Base-by-base conservation (phyloP, 2,329 filamentous ascomycete species). In the Venturia carpophila region DNA sequence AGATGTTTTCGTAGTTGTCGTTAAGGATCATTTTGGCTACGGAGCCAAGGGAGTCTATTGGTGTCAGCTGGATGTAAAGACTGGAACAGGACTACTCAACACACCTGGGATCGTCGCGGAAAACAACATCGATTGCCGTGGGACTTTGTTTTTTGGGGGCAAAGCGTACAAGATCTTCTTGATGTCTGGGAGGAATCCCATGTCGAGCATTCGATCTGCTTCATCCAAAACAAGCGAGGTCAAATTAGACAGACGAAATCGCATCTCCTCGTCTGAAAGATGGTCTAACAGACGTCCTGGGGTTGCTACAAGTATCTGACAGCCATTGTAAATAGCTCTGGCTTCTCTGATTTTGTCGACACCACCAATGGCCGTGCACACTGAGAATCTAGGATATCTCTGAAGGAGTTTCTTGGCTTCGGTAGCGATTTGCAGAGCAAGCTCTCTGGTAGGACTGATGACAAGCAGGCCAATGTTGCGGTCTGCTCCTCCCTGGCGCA, bases 131-230 rank as follows among this genome's bases (percentile, higher is more conserved):
- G 94, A 97, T 79, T 97, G 94, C 62, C 93, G 86, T 64, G 88
- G 82, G 73, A 86, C 80, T 30, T 21, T 37, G 68, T 86, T 85
- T 9, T 83, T 80, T 9, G 84, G 79, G 1, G 85, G 86, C 72
- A 91, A 87, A 19, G 80, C 86, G 60, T 85, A 85, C 64, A 97
- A 86, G 72, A 97, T 97, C 71, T 87, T 85, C 75, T 91, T 89
- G 75, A 99, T 96, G 71, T 96, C 92, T 68, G 97, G 91, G 77
- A 97, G 94, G 75, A 99, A 99, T 3, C 94, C 94, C 79, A 93
- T 97, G 78, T 99, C 94, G 56, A 99, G 84, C 94, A 99, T 97
- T 68, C 94, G 89, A 75, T 99, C 94, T 13, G 94, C 94, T 80
- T 99, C 94, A 73, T 99, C 94, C 7, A 99, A 85, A 1, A 99